Conservation (phyloP, 768 basidiomycete genomes). For the Mrakia gelida region DNA sequence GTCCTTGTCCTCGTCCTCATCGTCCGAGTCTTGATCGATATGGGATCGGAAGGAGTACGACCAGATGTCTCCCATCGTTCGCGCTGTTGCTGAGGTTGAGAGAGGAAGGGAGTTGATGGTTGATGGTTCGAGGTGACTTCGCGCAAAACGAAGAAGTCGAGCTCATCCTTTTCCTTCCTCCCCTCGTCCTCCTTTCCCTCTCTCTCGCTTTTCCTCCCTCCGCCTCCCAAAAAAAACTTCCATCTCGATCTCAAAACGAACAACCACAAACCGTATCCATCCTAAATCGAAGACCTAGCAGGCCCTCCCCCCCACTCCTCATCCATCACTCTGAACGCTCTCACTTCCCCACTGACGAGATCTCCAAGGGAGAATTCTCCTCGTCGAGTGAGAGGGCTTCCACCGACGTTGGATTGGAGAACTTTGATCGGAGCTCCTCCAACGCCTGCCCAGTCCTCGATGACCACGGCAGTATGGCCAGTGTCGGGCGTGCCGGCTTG, state of each 20-base stretch:
- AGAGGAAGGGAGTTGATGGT: no score
- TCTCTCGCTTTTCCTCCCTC: no score
- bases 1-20: not conserved
- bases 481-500: not conserved
- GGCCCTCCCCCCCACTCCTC: conserved; percentile 1
- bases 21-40: not conserved
- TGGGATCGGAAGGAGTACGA: not conserved
- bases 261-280: not conserved
- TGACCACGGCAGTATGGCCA: conserved; percentile 10
- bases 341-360: conserved; percentile 18
- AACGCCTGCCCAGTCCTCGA: not conserved
- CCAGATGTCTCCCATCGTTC: conserved; percentile 2
- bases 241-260: not conserved
- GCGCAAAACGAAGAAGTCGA: not conserved
- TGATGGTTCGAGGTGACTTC: not conserved
- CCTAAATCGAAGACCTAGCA: not conserved
- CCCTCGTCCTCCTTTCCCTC: no score
- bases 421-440: conserved; percentile 5
- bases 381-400: not conserved
- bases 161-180: not conserved
- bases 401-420: conserved; percentile 19
- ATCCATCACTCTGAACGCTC: conserved; percentile 17
- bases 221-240: no score
- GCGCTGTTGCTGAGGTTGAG: no score
- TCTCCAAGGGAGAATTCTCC: conserved; percentile 7